Conservation (phyloP, 2,329 filamentous ascomycete genomes). For the Pseudogymnoascus sp. region DNA sequence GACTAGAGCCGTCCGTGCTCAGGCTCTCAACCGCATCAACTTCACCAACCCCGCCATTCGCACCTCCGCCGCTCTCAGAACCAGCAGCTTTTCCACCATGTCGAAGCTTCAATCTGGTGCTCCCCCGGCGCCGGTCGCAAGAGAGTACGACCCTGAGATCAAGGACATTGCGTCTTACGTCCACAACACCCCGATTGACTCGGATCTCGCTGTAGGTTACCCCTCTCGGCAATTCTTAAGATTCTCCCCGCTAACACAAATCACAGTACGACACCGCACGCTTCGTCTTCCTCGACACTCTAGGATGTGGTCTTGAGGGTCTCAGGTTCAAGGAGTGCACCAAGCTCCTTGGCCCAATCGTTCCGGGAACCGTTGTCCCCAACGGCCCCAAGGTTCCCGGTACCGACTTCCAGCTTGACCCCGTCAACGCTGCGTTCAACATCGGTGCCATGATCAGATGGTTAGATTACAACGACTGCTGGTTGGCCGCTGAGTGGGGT, state of each 20-base stretch:
- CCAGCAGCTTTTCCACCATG: conserved; percentile 30
- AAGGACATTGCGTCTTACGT: conserved; percentile 93
- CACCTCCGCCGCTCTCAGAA: not conserved
- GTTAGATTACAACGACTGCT: conserved; percentile 99
- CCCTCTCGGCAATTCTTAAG: not conserved
- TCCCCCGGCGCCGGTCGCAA: conserved; percentile 42
- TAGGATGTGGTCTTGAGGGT: conserved; percentile 93
- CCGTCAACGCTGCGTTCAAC: conserved; percentile 94
- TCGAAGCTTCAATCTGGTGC: conserved; percentile 34
- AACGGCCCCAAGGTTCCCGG: conserved; percentile 88
- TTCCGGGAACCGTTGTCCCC: conserved; percentile 83
- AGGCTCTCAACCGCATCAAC: not conserved
- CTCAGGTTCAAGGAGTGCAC: conserved; percentile 93
- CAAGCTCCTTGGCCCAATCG: conserved; percentile 86
- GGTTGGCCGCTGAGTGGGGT: conserved; percentile 97
- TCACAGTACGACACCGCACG: conserved; percentile 84
- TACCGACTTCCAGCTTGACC: conserved; percentile 89
- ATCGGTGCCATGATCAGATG: conserved; percentile 98
- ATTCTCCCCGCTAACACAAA: conserved; percentile 16
- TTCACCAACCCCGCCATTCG: conserved; percentile 3
- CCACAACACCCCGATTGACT: conserved; percentile 83
- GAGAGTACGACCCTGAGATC: conserved; percentile 84
- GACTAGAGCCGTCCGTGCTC: conserved; percentile 5
- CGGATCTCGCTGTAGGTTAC: conserved; percentile 75
- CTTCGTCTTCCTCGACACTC: conserved; percentile 92